These are phyloP conservation scores for Aspergillus clavatus DNA, from an alignment of 2,329 filamentous ascomycete genomes.

Conservation along the genomic window DNA sequence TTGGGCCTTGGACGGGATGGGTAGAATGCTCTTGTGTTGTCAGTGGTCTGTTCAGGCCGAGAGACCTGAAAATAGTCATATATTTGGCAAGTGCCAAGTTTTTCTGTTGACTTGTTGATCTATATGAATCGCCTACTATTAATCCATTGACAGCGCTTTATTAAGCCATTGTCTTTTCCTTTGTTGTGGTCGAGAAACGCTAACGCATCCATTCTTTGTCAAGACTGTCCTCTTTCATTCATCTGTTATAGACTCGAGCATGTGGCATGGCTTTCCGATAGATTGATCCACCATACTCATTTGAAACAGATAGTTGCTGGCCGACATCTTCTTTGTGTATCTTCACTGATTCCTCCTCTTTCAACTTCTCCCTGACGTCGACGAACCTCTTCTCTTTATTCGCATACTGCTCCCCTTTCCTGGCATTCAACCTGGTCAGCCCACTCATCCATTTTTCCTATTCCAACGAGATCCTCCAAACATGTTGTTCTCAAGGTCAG, in stretches of 20 bases:
- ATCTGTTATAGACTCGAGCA: constrained; percentile 13
- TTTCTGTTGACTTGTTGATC: too few relatives aligned
- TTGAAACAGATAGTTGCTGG: constrained; percentile 16
- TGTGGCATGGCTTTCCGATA: constrained; percentile 14
- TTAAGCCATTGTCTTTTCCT: background rate
- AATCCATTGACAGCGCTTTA: background rate
- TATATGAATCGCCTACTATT: background rate
- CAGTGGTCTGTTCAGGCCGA: background rate
- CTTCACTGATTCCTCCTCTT: background rate
- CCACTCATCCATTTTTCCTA: background rate
- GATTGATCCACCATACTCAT: constrained; percentile 3
- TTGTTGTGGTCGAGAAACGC: constrained; percentile 2
- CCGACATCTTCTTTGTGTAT: constrained; percentile 5
- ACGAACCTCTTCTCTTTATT: background rate
- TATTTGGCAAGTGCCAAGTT: too few relatives aligned
- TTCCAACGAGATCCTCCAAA: constrained; percentile 5
- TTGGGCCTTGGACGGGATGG: constrained; percentile 2
- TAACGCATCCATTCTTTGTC: constrained; percentile 4
- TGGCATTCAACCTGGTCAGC: background rate
- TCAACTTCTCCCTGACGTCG: background rate
- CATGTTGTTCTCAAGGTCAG: constrained; percentile 33
- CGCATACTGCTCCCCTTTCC: background rate
- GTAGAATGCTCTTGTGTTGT: background rate
- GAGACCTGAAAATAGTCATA: background rate
- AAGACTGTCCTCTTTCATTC: constrained; percentile 4